Evolutionary conservation across 352 stramenopile species (phyloP).

Genomic region (Pythium diclinum): DNA sequence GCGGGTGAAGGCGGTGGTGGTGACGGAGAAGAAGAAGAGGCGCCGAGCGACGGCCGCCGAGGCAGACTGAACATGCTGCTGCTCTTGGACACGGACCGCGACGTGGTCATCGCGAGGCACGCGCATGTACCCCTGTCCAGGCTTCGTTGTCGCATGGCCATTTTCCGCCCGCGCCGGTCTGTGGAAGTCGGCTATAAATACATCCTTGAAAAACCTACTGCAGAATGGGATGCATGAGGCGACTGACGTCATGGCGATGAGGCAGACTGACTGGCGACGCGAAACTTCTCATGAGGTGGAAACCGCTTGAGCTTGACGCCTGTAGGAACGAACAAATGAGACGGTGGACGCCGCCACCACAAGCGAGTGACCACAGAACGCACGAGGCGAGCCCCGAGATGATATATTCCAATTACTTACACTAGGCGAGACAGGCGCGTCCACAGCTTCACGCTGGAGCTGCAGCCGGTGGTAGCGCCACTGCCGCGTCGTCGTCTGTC

Average conservation of each 20-base stretch:
- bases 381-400: neutral
- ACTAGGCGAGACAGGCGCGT: conserved; percentile 18
- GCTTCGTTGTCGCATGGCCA: conserved; percentile 7
- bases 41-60: conserved; percentile 22
- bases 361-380: neutral
- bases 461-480: neutral
- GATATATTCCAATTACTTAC: conserved; percentile 28
- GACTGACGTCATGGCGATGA: conserved; percentile 2
- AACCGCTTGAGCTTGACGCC: neutral
- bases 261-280: neutral
- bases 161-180: conserved; percentile 2
- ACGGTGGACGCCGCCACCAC: neutral
- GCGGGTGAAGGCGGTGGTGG: neutral
- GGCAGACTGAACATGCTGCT: conserved; percentile 30
- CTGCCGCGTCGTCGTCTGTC: neutral
- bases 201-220: neutral
- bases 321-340: neutral
- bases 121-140: neutral
- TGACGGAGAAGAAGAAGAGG: neutral
- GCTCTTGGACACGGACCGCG: conserved; percentile 23
- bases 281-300: neutral
- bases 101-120: conserved; percentile 22
- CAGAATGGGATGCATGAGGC: neutral
- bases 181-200: neutral
- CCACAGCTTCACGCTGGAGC: neutral